Conservation (phyloP, 129 eudicot genomes). For the Centaurea solstitialis region DNA sequence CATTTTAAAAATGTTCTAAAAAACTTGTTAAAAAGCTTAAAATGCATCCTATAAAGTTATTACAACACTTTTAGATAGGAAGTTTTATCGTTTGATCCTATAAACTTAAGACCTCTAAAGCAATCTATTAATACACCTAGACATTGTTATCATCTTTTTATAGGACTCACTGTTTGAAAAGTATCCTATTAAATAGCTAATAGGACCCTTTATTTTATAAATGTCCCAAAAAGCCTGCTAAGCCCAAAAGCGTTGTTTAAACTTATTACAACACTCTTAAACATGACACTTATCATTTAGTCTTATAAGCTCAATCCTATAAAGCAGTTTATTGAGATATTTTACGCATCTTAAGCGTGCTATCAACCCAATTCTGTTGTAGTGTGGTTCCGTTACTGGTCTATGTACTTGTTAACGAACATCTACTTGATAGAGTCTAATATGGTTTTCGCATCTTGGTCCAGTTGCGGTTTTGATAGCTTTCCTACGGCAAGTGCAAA, state of each 20-base stretch:
- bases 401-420: background rate
- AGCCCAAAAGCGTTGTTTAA: background rate
- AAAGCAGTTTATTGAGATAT: background rate
- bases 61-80: background rate
- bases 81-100: background rate
- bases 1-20: background rate
- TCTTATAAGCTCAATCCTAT: background rate
- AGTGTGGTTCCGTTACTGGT: background rate
- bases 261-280: background rate
- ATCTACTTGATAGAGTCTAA: conserved; percentile 1
- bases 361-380: background rate
- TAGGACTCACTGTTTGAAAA: background rate
- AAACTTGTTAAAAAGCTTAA: no score
- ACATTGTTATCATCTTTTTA: background rate
- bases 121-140: background rate
- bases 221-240: background rate
- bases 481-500: background rate
- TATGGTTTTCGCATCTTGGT: conserved; percentile 5
- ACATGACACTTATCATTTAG: background rate
- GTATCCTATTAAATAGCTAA: background rate
- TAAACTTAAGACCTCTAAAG: background rate
- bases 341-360: background rate
- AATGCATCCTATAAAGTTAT: background rate
- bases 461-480: conserved; percentile 15
- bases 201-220: background rate